phyloP scores from a whole-genome alignment of 1,284 basidiomycete species.

The Trichosporon asahii region DNA sequence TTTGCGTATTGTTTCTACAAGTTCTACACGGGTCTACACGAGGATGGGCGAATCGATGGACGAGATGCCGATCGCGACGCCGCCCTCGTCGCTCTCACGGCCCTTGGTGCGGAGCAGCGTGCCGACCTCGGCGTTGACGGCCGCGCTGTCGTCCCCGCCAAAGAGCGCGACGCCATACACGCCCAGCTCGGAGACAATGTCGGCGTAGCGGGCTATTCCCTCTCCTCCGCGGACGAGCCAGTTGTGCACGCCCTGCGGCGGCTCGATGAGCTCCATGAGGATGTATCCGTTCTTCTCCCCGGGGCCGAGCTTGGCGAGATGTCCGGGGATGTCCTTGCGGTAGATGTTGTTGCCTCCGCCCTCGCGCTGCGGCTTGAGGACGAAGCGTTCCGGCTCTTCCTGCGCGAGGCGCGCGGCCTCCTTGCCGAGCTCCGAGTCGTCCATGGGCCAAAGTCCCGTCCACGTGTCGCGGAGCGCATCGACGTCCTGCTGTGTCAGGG shows the following conservation, averaged over 20 bases:
- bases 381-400: slow-evolving; percentile 61
- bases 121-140: slow-evolving; percentile 66
- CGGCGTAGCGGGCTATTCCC: slow-evolving; percentile 55
- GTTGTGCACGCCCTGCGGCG: slow-evolving; percentile 65
- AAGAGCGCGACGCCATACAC: slow-evolving; percentile 88
- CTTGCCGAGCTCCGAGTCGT: slow-evolving; percentile 51
- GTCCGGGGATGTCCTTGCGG: slow-evolving; percentile 71
- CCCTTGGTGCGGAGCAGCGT: slow-evolving; percentile 91
- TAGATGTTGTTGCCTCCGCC: slow-evolving; percentile 98
- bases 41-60: slow-evolving; percentile 6
- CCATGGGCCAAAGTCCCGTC: slow-evolving; percentile 69
- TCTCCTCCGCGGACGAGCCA: slow-evolving; percentile 64
- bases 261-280: slow-evolving; percentile 84
- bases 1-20: neutral
- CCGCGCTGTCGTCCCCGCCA: slow-evolving; percentile 48
- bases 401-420: slow-evolving; percentile 60
- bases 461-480: slow-evolving; percentile 64
- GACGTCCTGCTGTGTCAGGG: slow-evolving; percentile 52
- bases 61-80: slow-evolving; percentile 71
- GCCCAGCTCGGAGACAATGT: slow-evolving; percentile 86
- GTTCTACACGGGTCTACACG: neutral
- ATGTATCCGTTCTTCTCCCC: slow-evolving; percentile 72
- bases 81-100: slow-evolving; percentile 88
- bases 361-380: slow-evolving; percentile 93
- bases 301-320: slow-evolving; percentile 61